phyloP scores from a whole-genome alignment of 148 eudicot genomes.

The Heliamphora exappendiculata region DNA sequence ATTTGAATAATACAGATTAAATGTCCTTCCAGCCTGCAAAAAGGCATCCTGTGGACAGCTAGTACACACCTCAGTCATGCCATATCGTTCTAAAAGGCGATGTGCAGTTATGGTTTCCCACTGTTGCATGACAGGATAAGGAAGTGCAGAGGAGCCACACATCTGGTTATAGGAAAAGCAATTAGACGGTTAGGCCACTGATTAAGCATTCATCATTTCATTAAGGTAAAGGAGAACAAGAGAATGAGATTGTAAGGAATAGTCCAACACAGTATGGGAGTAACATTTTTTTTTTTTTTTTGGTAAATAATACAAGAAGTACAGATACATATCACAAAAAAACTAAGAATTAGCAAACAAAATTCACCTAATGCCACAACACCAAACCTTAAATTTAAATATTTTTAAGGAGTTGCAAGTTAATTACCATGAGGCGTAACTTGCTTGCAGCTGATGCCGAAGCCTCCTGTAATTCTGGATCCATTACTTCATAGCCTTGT shows the following conservation, averaged over 20 bases:
- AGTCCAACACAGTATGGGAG: background rate
- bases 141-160: constrained; percentile 99
- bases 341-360: background rate
- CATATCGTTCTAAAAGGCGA: constrained; percentile 88
- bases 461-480: constrained; percentile 48
- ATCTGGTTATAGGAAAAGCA: constrained; percentile 40
- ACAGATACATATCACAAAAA: background rate
- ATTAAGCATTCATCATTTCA: background rate
- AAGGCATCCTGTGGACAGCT: background rate
- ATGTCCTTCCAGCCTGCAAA: background rate
- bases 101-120: constrained; percentile 94
- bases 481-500: constrained; percentile 98
- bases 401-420: background rate
- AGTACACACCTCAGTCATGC: constrained; percentile 89
- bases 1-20: background rate
- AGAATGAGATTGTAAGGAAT: background rate
- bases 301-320: background rate
- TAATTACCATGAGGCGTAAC: constrained; percentile 85
- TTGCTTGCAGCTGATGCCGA: constrained; percentile 83
- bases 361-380: background rate
- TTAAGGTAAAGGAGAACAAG: background rate
- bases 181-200: background rate
- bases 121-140: constrained; percentile 91
- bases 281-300: background rate
- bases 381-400: background rate